These are phyloP conservation scores for Metarhizium rileyi DNA, from an alignment of 2,329 filamentous ascomycete genomes.

Conservation along the genomic window DNA sequence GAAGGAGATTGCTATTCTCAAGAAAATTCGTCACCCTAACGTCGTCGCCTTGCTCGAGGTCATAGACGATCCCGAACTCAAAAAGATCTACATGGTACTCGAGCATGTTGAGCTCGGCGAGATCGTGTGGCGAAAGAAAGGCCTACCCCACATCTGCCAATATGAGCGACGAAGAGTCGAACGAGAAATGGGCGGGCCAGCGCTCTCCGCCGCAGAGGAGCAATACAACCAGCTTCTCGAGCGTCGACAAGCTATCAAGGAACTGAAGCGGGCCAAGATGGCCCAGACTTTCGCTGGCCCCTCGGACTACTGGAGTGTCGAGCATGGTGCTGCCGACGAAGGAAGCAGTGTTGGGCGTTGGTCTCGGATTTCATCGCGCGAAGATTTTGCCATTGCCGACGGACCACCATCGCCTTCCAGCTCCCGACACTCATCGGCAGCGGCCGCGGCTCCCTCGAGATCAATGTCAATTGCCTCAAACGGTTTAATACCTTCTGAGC, in stretches of 20 bases:
- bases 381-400: constrained; percentile 28
- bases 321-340: constrained; percentile 58
- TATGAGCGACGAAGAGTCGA: constrained; percentile 77
- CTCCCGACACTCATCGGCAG: constrained; percentile 35
- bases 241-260: constrained; percentile 47
- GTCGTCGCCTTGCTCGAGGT: constrained; percentile 93
- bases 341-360: constrained; percentile 27
- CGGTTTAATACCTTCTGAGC: constrained; percentile 18
- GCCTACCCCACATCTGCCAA: constrained; percentile 69
- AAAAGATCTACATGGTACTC: constrained; percentile 97
- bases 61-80: constrained; percentile 90
- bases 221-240: constrained; percentile 50
- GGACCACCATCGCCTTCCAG: constrained; percentile 27
- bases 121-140: constrained; percentile 87
- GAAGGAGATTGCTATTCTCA: constrained; percentile 93
- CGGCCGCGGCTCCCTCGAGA: constrained; percentile 36
- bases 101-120: constrained; percentile 93
- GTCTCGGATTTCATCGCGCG: constrained; percentile 32
- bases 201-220: constrained; percentile 50
- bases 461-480: constrained; percentile 36
- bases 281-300: constrained; percentile 39
- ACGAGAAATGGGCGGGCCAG: constrained; percentile 53
- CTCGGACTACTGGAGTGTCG: constrained; percentile 72
- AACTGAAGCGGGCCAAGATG: constrained; percentile 47
- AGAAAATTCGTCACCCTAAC: constrained; percentile 96